Evolutionary conservation across 2,329 filamentous ascomycete genomes (phyloP), one percentile per base, ranked within the genome.

Genomic region (Trichoderma asperellum): DNA sequence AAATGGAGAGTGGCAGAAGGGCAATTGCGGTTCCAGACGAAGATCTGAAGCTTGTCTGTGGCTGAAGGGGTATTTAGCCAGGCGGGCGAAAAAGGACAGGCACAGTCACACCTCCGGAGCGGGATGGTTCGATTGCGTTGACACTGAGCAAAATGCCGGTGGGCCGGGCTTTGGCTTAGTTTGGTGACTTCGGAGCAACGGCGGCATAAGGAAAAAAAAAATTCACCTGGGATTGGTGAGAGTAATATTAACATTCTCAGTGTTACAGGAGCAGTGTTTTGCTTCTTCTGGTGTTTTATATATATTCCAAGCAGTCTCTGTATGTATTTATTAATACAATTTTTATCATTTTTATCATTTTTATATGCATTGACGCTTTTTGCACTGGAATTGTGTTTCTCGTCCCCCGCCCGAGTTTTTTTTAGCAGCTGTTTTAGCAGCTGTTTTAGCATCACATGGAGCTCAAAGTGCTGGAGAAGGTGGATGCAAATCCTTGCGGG

Each of bases 81-180:
- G 61, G 65, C 60, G 18, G 0, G 8, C 40, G 40, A 43, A 27
- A n/a, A 29, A 34, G 43, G 12, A 18, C 32, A 58, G 60, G 58
- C 63, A 69, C 67, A 63, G 58, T 63, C 59, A 58, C 52, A 69
- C 16, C 40, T 56, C 53, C 29, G 59, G 67, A 68, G 52, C 29
- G n/a, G 40, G 53, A 43, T 69, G 59, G 67, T 64, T 69, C 67
- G 67, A 69, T 52, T 10, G 53, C 32, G 65, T 57, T 55, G 43
- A 47, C 64, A 32, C 35, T 64, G 60, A 47, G 60, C 53, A 69
- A 67, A 70, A 67, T 43, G 43, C 62, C 55, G 63, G 68, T 70
- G 68, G 68, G 67, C 27, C 60, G 24, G 24, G 24, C 24, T 24
- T 24, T 24, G 24, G 24, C 24, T 24, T 34, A 47, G 64, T 55